A percentile compares a stretch with the other conserved stretches of the same genome.
phyloP scores from a whole-genome alignment of 306 rosid genomes.

The Malus sylvestris region DNA sequence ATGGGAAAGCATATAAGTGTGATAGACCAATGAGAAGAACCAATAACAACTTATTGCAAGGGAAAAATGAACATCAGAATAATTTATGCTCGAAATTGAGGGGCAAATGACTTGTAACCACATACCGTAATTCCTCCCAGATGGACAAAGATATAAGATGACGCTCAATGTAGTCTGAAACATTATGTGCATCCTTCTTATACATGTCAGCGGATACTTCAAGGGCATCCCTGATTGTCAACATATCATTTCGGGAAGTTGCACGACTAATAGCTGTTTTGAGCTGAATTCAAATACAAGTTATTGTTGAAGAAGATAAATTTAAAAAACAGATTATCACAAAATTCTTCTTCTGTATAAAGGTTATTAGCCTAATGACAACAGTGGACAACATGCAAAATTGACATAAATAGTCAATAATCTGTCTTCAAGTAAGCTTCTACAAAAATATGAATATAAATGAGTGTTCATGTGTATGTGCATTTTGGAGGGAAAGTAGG shows the following conservation, averaged over 20 bases:
- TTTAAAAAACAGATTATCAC: neutral
- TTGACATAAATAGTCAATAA: neutral
- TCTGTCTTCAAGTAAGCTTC: neutral
- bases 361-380: neutral
- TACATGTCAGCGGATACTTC: slow-evolving; percentile 95
- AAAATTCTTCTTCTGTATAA: neutral
- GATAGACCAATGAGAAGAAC: neutral
- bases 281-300: slow-evolving; percentile 51
- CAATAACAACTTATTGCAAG: neutral
- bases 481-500: neutral
- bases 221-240: slow-evolving; percentile 91
- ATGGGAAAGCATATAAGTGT: neutral
- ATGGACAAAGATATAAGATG: slow-evolving; percentile 91
- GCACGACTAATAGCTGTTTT: slow-evolving; percentile 94
- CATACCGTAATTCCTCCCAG: slow-evolving; percentile 96
- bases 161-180: slow-evolving; percentile 78
- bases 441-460: neutral
- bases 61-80: neutral
- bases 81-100: neutral
- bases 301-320: neutral
- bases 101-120: slow-evolving; percentile 1
- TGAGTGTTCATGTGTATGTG: neutral
- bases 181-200: slow-evolving; percentile 84
- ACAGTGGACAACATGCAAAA: neutral
- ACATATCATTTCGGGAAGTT: slow-evolving; percentile 71